Base-by-base conservation (phyloP, 306 rosid species). In the Canavalia ensiformis region DNA sequence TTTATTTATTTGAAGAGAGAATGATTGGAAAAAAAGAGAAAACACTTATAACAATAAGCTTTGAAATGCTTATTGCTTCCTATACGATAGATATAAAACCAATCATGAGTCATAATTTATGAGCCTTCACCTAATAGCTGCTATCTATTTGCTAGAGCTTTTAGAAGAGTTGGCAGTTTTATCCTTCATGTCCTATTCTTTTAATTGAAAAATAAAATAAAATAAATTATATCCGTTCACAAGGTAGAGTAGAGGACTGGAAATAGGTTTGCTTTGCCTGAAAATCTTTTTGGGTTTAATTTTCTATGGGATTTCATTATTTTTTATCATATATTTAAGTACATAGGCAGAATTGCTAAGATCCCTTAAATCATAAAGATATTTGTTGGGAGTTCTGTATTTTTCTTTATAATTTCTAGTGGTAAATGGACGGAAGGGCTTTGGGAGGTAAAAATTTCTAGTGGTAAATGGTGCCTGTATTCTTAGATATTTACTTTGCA, bases 21-120 rank as follows among this genome's bases (percentile, higher is more conserved):
- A 18, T 18, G 25, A 18, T 18, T 18, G 25, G 25, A 18, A 18
- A 18, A 18, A 18, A 18, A 18, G 25, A 18, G 25, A 18, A 18
- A 18, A 18, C 25, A 18, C 25, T 18, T 18, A 18, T 18, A 18
- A 18, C 25, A 18, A 18, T 18, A 45, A 72, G 25, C 30, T n/a
- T 77, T 39, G n/a, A 58, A 59, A 49, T 63, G 34, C 45, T 68
- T 74, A 52, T 52, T 68, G 75, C 65, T 74, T 77, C 11, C 74
- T 39, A 5, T 63, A 8, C 29, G 34, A 8, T 47, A 12, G 13
- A 37, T 50, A 29, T 33, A 18, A 47, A 35, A 49, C 6, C 13
- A 45, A 60, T 56, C 8, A 50, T 51, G 13, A 12, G 30, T 12
- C 35, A 18, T 57, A 35, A 60, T 35, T 44, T 47, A 55, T 33